A percentile compares a stretch with the other conserved stretches of the same genome.
Evolutionary conservation across 768 basidiomycete species (phyloP).

Genomic region (Mycena albidolilacea): DNA sequence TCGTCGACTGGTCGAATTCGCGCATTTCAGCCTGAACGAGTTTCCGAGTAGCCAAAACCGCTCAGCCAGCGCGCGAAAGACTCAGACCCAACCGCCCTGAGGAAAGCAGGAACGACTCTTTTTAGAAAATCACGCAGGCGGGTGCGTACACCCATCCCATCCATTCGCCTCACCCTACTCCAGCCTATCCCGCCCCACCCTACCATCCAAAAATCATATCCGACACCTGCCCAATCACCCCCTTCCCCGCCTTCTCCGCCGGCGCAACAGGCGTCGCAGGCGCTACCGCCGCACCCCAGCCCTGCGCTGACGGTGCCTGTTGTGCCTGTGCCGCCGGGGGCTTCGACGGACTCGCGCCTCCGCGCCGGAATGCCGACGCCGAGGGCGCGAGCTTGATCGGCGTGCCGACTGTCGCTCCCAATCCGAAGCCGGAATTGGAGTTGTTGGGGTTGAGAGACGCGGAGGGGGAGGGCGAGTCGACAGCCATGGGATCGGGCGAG

Average conservation of each 20-base stretch:
- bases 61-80: no score
- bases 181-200: conserved; percentile 22
- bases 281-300: neutral
- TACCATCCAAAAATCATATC: conserved; percentile 91
- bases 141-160: conserved; percentile 12
- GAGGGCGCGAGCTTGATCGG: conserved; percentile 83
- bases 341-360: conserved; percentile 41
- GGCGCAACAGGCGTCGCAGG: neutral
- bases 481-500: conserved; percentile 54
- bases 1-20: no score
- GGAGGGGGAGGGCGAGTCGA: conserved; percentile 57
- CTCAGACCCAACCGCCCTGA: no score
- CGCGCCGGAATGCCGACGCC: conserved; percentile 77
- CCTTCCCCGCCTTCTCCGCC: conserved; percentile 57
- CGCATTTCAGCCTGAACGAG: no score
- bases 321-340: conserved; percentile 29
- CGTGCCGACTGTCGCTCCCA: conserved; percentile 65
- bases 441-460: conserved; percentile 21
- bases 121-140: neutral
- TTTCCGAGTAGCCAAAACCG: no score
- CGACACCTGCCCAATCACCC: conserved; percentile 80
- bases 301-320: no score
- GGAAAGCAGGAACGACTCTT: no score
- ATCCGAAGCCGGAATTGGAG: conserved; percentile 13
- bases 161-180: neutral